These are phyloP conservation scores for Xylariaceae sp. DNA, from an alignment of 2,329 filamentous ascomycete species.

Conservation along the genomic window DNA sequence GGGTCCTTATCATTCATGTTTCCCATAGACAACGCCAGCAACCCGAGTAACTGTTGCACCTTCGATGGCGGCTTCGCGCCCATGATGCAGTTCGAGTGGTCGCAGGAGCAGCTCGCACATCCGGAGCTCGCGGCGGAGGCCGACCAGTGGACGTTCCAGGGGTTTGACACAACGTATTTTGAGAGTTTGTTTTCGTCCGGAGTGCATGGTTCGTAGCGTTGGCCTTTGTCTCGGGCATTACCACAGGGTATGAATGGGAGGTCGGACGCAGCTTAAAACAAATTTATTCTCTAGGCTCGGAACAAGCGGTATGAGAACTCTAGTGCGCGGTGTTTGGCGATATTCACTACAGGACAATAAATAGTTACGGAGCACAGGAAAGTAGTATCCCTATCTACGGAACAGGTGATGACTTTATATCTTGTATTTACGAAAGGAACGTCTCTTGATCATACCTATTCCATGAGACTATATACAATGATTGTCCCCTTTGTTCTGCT, in stretches of 20 bases:
- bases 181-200: constrained; percentile 33
- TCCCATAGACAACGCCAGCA: constrained; percentile 23
- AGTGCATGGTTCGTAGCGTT: too few relatives aligned
- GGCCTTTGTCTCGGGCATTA: too few relatives aligned
- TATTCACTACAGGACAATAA: too few relatives aligned
- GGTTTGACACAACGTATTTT: constrained; percentile 42
- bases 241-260: too few relatives aligned
- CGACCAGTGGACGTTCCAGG: constrained; percentile 49
- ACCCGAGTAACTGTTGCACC: constrained; percentile 4
- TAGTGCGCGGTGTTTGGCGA: too few relatives aligned
- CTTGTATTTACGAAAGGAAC: background rate
- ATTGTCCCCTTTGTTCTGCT: constrained; percentile 1
- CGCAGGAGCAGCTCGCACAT: constrained; percentile 28
- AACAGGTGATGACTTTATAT: background rate
- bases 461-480: constrained; percentile 18
- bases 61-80: constrained; percentile 17
- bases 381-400: background rate
- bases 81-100: constrained; percentile 35
- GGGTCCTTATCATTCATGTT: constrained; percentile 17
- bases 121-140: constrained; percentile 42
- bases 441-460: background rate
- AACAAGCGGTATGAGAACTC: too few relatives aligned
- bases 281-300: too few relatives aligned
- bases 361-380: too few relatives aligned
- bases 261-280: too few relatives aligned